Evolutionary conservation across 768 basidiomycete species (phyloP).

Genomic region (Leccinellum albellum): DNA sequence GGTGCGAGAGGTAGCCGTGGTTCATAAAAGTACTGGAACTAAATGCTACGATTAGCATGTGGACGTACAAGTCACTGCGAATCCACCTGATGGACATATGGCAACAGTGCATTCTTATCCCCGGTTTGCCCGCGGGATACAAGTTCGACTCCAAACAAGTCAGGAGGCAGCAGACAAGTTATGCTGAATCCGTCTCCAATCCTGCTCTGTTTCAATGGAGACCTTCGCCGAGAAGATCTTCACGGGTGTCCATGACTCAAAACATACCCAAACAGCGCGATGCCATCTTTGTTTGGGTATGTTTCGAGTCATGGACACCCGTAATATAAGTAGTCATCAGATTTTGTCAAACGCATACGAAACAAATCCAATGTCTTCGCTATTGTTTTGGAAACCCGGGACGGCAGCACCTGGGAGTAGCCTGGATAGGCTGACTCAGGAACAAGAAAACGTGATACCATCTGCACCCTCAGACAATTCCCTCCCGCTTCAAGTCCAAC

Average conservation of each 20-base stretch:
- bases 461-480: slow-evolving; percentile 55
- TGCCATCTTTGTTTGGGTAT: too few relatives aligned
- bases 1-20: slow-evolving; percentile 48
- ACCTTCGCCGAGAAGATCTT: slow-evolving; percentile 50
- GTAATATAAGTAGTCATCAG: too few relatives aligned
- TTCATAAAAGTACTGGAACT: slow-evolving; percentile 59
- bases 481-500: slow-evolving; percentile 67
- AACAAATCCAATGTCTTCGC: slow-evolving; percentile 39
- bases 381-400: slow-evolving; percentile 90
- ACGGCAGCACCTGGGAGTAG: slow-evolving; percentile 80
- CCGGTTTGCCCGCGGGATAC: slow-evolving; percentile 34
- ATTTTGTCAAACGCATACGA: neutral
- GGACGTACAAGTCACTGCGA: neutral
- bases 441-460: slow-evolving; percentile 67
- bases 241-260: slow-evolving; percentile 32
- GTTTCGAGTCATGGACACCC: too few relatives aligned
- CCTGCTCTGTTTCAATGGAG: slow-evolving; percentile 60
- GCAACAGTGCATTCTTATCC: slow-evolving; percentile 47
- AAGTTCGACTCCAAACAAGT: slow-evolving; percentile 46
- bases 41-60: neutral
- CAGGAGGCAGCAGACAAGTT: slow-evolving; percentile 49
- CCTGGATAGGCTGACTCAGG: slow-evolving; percentile 77
- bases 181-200: slow-evolving; percentile 61
- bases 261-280: too few relatives aligned
- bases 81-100: slow-evolving; percentile 50